These are phyloP conservation scores for Metschnikowia similis DNA, from an alignment of 805 yeast genomes.

Conservation along the genomic window DNA sequence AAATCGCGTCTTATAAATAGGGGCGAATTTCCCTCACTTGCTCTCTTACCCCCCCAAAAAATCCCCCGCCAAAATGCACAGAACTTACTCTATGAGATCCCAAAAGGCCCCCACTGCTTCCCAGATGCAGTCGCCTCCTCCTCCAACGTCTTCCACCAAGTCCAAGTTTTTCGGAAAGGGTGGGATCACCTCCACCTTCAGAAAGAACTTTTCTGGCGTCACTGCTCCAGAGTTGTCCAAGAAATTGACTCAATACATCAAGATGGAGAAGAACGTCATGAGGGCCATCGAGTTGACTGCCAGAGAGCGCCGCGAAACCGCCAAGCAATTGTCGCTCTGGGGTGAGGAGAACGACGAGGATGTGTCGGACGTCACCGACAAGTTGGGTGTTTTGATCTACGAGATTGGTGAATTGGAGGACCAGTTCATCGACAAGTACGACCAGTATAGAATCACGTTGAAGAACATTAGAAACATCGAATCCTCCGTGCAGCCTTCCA, in stretches of 20 bases:
- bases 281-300: conserved; percentile 91
- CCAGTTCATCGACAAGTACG: conserved; percentile 96
- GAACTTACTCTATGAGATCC: conserved; percentile 78
- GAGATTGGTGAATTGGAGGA: conserved; percentile 98
- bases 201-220: conserved; percentile 84
- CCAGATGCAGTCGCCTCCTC: conserved; percentile 74
- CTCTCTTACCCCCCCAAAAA: not conserved
- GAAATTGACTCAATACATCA: conserved; percentile 85
- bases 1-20: conserved; percentile 5
- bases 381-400: conserved; percentile 90
- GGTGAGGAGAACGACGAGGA: conserved; percentile 98
- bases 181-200: conserved; percentile 62
- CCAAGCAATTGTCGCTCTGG: conserved; percentile 95
- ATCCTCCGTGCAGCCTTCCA: conserved; percentile 95
- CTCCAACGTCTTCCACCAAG: conserved; percentile 74
- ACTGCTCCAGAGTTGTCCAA: conserved; percentile 94
- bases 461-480: conserved; percentile 95
- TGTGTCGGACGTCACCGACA: conserved; percentile 94
- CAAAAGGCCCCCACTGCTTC: conserved; percentile 80
- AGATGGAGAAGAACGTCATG: conserved; percentile 95
- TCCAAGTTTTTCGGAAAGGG: conserved; percentile 71
- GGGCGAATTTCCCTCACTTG: conserved; percentile 4
- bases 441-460: conserved; percentile 93
- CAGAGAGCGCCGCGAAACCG: conserved; percentile 91
- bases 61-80: conserved; percentile 52